phyloP scores from a whole-genome alignment of 257 asterid genomes.

The Leonotis leonurus region DNA sequence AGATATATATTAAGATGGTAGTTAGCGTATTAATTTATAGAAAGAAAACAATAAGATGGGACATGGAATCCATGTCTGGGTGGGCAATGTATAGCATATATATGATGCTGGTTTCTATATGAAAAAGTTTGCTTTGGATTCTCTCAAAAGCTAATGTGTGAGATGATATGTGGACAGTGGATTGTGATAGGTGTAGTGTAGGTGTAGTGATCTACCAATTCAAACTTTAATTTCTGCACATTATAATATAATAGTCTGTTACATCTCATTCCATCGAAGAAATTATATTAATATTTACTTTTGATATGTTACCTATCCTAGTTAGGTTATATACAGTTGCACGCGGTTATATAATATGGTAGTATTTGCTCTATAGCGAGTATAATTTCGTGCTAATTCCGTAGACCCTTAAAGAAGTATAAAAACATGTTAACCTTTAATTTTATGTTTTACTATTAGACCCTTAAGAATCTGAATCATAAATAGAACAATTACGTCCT shows the following conservation, averaged over 20 bases:
- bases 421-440: no score
- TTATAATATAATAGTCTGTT: neutral
- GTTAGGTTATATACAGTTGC: no score
- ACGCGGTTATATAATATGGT: no score
- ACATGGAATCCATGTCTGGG: neutral
- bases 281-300: neutral
- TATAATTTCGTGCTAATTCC: no score
- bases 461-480: no score
- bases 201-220: no score
- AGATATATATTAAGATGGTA: no score
- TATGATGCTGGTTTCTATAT: neutral
- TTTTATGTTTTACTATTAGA: no score
- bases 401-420: no score
- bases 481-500: neutral
- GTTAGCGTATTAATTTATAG: neutral
- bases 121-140: conserved; percentile 29
- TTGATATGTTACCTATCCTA: neutral
- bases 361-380: neutral
- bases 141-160: conserved; percentile 15
- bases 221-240: no score
- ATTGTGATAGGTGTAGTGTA: neutral
- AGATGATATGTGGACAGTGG: conserved; percentile 11
- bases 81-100: conserved; percentile 2
- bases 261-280: neutral
- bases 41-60: neutral